Percentiles rank a stretch among this genome's conserved stretches.
Evolutionary conservation across 1,139 yeast genomes (phyloP).

Genomic region (Pichia kudriavzevii): DNA sequence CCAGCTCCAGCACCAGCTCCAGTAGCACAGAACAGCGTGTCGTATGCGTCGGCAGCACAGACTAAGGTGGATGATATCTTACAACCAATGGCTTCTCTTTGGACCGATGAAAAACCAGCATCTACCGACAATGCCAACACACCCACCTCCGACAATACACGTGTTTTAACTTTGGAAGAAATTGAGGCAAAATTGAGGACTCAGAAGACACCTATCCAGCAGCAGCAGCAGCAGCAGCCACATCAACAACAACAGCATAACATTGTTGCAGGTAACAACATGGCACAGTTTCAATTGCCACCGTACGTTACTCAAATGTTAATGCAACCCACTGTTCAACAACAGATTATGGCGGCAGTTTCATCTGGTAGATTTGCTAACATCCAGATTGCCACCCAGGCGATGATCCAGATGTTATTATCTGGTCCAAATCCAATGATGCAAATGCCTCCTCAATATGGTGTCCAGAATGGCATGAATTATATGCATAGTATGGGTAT

Average conservation of each 20-base stretch:
- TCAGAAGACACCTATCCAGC: constrained; percentile 10
- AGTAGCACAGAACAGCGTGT: constrained; percentile 21
- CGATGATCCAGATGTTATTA: constrained; percentile 25
- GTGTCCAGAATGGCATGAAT: constrained; percentile 11
- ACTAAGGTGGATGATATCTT: constrained; percentile 34
- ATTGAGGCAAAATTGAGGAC: constrained; percentile 60
- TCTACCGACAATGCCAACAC: constrained; percentile 14
- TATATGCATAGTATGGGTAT: constrained; percentile 17
- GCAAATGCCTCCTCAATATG: constrained; percentile 18
- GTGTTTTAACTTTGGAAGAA: constrained; percentile 61
- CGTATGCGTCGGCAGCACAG: constrained; percentile 54
- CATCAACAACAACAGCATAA: constrained; percentile 13
- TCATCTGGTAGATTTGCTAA: constrained; percentile 27
- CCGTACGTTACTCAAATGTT: constrained; percentile 24
- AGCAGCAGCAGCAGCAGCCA: constrained; percentile 23
- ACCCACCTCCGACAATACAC: constrained; percentile 19
- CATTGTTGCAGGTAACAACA: constrained; percentile 5
- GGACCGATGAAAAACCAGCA: constrained; percentile 36
- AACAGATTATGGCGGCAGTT: constrained; percentile 25
- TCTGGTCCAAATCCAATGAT: constrained; percentile 19
- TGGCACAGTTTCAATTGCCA: constrained; percentile 17
- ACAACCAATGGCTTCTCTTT: constrained; percentile 61
- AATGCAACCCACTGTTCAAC: constrained; percentile 26
- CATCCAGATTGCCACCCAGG: constrained; percentile 25
- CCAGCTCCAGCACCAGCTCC: constrained; percentile 19